Conservation (phyloP, 1,139 yeast genomes). For the Suhomyces chickasaworum region DNA sequence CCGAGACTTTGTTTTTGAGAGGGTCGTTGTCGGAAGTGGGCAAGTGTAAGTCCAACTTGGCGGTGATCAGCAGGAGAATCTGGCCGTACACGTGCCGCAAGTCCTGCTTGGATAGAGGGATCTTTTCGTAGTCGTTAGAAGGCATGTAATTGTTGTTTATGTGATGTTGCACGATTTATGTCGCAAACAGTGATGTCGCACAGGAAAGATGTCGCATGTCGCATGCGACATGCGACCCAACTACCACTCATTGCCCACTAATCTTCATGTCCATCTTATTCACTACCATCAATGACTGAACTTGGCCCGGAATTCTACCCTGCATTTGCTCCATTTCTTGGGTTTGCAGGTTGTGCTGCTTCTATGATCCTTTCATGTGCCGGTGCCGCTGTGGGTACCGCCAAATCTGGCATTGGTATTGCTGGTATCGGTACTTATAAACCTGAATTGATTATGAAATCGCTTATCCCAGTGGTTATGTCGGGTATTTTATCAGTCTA, state of each 20-base stretch:
- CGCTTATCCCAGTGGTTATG: conserved; percentile 94
- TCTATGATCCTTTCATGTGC: conserved; percentile 89
- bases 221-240: too few relatives aligned
- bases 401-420: conserved; percentile 97
- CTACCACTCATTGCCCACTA: not conserved
- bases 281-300: conserved; percentile 29
- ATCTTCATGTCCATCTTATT: not conserved
- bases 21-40: conserved; percentile 51
- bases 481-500: conserved; percentile 96
- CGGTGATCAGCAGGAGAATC: conserved; percentile 39
- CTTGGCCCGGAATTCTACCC: conserved; percentile 67
- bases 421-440: conserved; percentile 85
- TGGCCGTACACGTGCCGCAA: conserved; percentile 49
- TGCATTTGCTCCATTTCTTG: conserved; percentile 90
- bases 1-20: conserved; percentile 45
- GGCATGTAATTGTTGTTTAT: conserved; percentile 3
- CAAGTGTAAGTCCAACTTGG: conserved; percentile 49
- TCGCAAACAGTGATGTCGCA: not conserved
- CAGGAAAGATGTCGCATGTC: not conserved
- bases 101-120: conserved; percentile 54
- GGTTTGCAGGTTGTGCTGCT: conserved; percentile 92
- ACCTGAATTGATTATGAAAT: conserved; percentile 81
- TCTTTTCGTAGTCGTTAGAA: conserved; percentile 29
- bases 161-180: not conserved
- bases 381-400: conserved; percentile 98